Conservation (phyloP, 2,329 filamentous ascomycete genomes). For the Calonectria pauciramosa region DNA sequence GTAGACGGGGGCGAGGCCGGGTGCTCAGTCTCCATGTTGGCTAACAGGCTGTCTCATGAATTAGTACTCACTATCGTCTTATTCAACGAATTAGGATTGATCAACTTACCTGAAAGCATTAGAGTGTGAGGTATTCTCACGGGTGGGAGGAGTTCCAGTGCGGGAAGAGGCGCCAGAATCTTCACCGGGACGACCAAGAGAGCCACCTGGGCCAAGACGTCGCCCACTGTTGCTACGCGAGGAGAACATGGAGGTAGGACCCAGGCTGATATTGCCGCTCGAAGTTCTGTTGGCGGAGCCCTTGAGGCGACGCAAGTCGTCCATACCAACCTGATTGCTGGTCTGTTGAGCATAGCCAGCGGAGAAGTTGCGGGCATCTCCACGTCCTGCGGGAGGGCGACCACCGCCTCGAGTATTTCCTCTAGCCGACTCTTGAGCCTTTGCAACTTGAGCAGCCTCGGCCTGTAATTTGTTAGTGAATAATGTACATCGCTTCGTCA, state of each 20-base stretch:
- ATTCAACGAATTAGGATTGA: background rate
- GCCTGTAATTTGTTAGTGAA: constrained; percentile 57
- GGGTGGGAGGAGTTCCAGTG: constrained; percentile 85
- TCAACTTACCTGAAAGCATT: constrained; percentile 92
- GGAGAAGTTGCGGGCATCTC: constrained; percentile 89
- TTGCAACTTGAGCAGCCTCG: constrained; percentile 83
- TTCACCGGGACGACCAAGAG: constrained; percentile 80
- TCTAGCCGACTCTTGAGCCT: constrained; percentile 80
- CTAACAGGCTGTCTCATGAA: constrained; percentile 62
- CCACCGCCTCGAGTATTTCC: constrained; percentile 76
- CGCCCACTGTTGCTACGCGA: constrained; percentile 94
- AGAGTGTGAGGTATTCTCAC: constrained; percentile 73
- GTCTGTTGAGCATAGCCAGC: constrained; percentile 78
- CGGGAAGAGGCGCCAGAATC: constrained; percentile 91
- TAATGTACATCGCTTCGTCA: background rate
- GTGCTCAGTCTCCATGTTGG: constrained; percentile 73
- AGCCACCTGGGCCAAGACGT: constrained; percentile 81
- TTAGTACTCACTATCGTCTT: constrained; percentile 5
- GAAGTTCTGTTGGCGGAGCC: constrained; percentile 69
- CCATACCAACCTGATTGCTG: constrained; percentile 90
- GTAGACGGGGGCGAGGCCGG: constrained; percentile 79
- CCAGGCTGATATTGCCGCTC: constrained; percentile 77
- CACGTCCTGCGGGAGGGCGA: constrained; percentile 82
- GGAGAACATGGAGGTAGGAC: constrained; percentile 88
- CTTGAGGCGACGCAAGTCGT: constrained; percentile 90